Evolutionary conservation across 2,329 filamentous ascomycete species (phyloP), one percentile per base, ranked within the genome.

Genomic region (Trichocomaceae sp.): DNA sequence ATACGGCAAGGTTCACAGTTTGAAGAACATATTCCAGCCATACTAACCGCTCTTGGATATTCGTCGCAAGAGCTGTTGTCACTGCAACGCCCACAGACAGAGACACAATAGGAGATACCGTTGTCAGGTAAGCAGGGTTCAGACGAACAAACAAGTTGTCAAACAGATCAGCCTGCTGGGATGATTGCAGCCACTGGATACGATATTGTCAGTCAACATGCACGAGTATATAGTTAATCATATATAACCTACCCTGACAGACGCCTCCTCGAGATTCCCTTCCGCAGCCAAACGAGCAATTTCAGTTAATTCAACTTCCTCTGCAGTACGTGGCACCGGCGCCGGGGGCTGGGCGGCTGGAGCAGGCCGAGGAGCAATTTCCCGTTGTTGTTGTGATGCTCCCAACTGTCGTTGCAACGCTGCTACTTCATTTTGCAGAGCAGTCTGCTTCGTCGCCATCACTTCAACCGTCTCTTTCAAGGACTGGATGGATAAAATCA

Each of bases 71-170:
- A 45, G 76, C 75, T 2, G 78, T 76, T 2, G 81, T 83, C 23
- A 85, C 79, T n/a, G 83, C 82, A 20, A 82, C 81, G 51, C 79
- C 80, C 23, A 84, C 81, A 2, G 82, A 84, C 42, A 86, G 75
- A 22, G 77, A 74, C 35, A 85, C 76, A 41, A 86, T 75, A 1
- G 81, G 77, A 29, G 80, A 77, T 17, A 85, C 75, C 39, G 74
- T 71, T 17, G 70, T 70, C 22, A 85, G 71, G 65, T 83, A 85
- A 8, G 71, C 67, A 1, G 83, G 82, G 57, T 80, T 78, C 61
- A 79, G 74, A 53, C 75, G 77, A 20, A 81, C 75, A 63, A 86
- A 85, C 50, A 84, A 73, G 26, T 77, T 75, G 65, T 84, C 81
- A 63, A 85, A 86, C n/a, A 86, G 72, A 46, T 80, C 77, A 15